phyloP scores from a whole-genome alignment of 2,329 filamentous ascomycete genomes.

The Calonectria leucothoes region DNA sequence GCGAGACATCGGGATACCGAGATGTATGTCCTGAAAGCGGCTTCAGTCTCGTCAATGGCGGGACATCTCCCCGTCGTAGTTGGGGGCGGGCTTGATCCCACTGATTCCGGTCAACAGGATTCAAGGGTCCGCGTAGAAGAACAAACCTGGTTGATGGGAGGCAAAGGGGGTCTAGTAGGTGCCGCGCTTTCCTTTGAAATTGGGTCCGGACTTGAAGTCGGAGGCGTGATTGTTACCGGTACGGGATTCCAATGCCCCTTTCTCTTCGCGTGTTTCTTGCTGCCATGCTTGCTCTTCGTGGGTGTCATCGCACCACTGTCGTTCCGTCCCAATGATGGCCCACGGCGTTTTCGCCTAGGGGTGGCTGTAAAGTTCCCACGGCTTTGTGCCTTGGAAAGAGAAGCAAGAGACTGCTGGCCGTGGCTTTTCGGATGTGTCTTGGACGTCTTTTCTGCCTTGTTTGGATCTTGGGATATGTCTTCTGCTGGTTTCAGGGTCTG shows the following conservation, averaged over 20 bases:
- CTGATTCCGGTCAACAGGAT: slow-evolving; percentile 16
- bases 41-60: background rate
- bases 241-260: background rate
- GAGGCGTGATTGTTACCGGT: background rate
- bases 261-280: background rate
- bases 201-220: background rate
- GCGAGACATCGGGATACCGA: background rate
- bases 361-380: background rate
- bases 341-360: background rate
- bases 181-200: background rate
- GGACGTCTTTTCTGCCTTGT: background rate
- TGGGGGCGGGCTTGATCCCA: background rate
- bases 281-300: background rate
- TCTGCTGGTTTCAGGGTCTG: background rate
- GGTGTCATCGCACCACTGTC: too few species aligned
- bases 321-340: background rate
- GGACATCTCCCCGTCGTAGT: slow-evolving; percentile 27
- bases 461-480: background rate
- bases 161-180: background rate
- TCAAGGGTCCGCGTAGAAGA: too few species aligned
- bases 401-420: background rate
- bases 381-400: background rate
- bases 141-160: slow-evolving; percentile 5
- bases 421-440: background rate
- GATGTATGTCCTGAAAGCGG: background rate